phyloP scores from a whole-genome alignment of 768 basidiomycete species.

The Tricholoma flavovirens region DNA sequence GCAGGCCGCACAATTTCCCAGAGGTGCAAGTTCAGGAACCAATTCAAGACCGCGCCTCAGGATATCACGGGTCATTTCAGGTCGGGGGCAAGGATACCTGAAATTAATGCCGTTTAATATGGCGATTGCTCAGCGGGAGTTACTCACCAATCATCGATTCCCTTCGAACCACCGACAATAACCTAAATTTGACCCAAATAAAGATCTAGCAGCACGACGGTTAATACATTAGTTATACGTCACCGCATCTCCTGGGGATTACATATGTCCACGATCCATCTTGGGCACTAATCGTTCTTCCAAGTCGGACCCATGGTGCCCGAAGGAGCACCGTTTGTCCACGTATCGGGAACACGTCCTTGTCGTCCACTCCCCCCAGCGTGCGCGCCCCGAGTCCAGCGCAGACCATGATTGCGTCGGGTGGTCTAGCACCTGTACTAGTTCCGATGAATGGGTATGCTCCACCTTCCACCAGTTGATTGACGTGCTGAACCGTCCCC shows the following conservation, averaged over 20 bases:
- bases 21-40: constrained; percentile 46
- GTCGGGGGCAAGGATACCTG: constrained; percentile 55
- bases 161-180: constrained; percentile 58
- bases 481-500: constrained; percentile 53
- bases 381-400: constrained; percentile 64
- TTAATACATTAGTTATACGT: constrained; percentile 23
- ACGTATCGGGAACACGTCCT: constrained; percentile 61
- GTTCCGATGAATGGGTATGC: constrained; percentile 22
- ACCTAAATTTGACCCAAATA: constrained; percentile 17
- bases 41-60: constrained; percentile 42
- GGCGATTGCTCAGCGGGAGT: not conserved
- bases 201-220: not conserved
- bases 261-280: constrained; percentile 49
- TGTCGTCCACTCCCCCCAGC: constrained; percentile 73
- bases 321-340: constrained; percentile 73
- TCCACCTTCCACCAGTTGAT: constrained; percentile 55
- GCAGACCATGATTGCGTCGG: constrained; percentile 58
- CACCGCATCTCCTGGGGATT: constrained; percentile 52
- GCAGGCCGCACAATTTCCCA: constrained; percentile 33
- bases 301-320: constrained; percentile 54
- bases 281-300: constrained; percentile 38
- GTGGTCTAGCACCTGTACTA: constrained; percentile 16
- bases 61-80: constrained; percentile 53
- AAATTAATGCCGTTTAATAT: not conserved
- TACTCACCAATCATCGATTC: constrained; percentile 51